phyloP scores from a whole-genome alignment of 164 flowering plant genomes.

The Liquidambar formosana region DNA sequence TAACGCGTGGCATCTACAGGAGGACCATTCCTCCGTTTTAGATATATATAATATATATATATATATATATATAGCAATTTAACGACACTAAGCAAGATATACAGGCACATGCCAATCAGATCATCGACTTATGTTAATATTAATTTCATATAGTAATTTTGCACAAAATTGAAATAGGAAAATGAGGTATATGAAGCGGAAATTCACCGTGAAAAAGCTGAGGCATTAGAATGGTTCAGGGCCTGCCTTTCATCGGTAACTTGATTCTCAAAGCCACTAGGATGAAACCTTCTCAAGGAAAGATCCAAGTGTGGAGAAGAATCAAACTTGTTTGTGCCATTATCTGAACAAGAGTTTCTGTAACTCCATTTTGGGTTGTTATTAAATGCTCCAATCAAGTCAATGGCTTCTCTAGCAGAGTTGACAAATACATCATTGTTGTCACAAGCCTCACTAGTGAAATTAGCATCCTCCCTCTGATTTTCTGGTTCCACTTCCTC shows the following conservation, averaged over 20 bases:
- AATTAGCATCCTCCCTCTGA: slow-evolving; percentile 21
- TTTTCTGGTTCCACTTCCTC: slow-evolving; percentile 20
- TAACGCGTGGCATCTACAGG: too few species aligned
- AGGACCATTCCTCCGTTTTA: too few species aligned
- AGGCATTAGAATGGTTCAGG: slow-evolving; percentile 69
- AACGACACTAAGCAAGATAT: not conserved
- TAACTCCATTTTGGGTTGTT: slow-evolving; percentile 24
- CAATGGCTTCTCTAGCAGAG: slow-evolving; percentile 61
- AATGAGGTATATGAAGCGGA: not conserved
- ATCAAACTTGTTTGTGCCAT: slow-evolving; percentile 28
- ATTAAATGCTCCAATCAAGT: slow-evolving; percentile 74
- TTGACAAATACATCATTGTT: slow-evolving; percentile 16
- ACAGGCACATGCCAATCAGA: not conserved
- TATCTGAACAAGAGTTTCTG: slow-evolving; percentile 22
- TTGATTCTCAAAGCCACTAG: slow-evolving; percentile 35
- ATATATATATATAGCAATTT: too few species aligned
- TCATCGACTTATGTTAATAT: not conserved
- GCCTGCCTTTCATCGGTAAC: slow-evolving; percentile 38
- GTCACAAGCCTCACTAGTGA: slow-evolving; percentile 23
- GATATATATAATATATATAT: too few species aligned
- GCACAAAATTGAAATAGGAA: not conserved
- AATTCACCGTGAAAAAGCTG: slow-evolving; percentile 78
- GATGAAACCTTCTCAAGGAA: slow-evolving; percentile 59
- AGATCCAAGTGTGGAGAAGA: slow-evolving; percentile 58
- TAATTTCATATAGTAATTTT: not conserved